A percentile compares a stretch with the other conserved stretches of the same genome.
Evolutionary conservation across 2,329 filamentous ascomycete genomes (phyloP).

Genomic region (Kalmusia sp.): DNA sequence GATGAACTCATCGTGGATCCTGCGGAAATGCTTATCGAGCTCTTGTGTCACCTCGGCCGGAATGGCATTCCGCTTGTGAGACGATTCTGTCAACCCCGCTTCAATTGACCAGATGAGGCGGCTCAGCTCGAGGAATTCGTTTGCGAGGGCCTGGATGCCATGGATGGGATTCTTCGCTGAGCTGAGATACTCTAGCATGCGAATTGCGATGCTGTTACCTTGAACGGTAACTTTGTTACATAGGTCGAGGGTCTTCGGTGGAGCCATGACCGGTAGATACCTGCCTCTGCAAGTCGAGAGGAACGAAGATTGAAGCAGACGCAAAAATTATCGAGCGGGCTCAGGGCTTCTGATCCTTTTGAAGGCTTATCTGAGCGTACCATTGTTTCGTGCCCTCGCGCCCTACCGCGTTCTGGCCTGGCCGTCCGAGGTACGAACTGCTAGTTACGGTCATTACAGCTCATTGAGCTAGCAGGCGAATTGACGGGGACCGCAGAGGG

Average conservation of each 20-base stretch:
- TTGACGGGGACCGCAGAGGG: neutral
- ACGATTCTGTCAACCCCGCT: conserved; percentile 61
- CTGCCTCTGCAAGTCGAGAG: conserved; percentile 2
- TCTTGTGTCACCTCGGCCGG: conserved; percentile 68
- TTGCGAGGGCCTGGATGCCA: conserved; percentile 62
- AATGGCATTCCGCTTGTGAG: conserved; percentile 59
- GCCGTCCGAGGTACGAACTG: neutral
- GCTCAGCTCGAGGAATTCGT: conserved; percentile 72
- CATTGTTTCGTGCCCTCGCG: conserved; percentile 3
- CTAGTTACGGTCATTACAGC: conserved; percentile 2
- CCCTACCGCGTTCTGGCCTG: conserved; percentile 6
- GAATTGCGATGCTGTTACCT: conserved; percentile 59
- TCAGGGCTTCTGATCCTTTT: neutral
- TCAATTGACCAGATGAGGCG: conserved; percentile 73
- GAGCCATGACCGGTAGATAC: conserved; percentile 31
- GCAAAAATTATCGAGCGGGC: neutral
- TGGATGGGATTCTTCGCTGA: conserved; percentile 43
- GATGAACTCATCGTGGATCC: conserved; percentile 67
- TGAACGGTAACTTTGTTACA: conserved; percentile 66
- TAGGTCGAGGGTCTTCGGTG: conserved; percentile 54
- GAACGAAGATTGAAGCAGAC: neutral
- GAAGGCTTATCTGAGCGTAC: neutral
- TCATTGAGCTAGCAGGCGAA: neutral
- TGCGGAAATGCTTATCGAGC: conserved; percentile 68
- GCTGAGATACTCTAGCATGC: conserved; percentile 47